Evolutionary conservation across 768 basidiomycete genomes (phyloP), one percentile per base, ranked within the genome.

Genomic region (Tulasnella sp.): DNA sequence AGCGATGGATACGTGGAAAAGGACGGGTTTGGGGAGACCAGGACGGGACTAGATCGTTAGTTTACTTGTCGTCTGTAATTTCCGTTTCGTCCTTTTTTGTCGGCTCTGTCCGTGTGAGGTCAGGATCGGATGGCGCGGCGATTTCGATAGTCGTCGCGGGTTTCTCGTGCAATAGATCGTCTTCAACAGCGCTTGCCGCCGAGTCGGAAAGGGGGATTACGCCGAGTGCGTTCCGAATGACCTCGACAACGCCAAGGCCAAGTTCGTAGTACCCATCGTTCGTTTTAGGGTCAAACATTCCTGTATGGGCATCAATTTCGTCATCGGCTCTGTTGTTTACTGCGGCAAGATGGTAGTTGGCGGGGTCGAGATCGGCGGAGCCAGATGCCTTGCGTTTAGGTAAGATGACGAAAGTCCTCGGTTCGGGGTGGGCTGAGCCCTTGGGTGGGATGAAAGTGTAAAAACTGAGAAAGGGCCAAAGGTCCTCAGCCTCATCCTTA

Each of bases 251-350:
- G 35, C 77, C 67, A 79, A 96, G 85, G 0, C 95, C 96, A 9
- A 98, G 86, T 81, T 90, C 90, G 82, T 96, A 96, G 84, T 95
- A 98, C 26, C 95, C 95, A 81, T 96, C 95, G 81, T 98, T 97
- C 32, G 89, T 90, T 80, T 86, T 88, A 6, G 89, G 88, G 78
- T 88, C 87, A 84, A 98, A 98, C 92, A 98, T 97, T 44, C 91
- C 91, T 46, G 90, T 93, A 82, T 98, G 96, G 7, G 94, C 95
- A 78, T 91, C 87, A 11, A 96, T 84, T 83, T 97, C 95, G 82
- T 95, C 92, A 32, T 86, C 79, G 0, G 91, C 92, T 35, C 91
- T 82, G 4, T 85, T 87, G 81, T 97, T 98, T 40, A 85, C 86
- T 2, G 90, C 88, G 23, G 91, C 88, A 16, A 88, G 79, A 82